Base-by-base conservation (phyloP, 495 filamentous ascomycete species). In the Aspergillus mulundensis region DNA sequence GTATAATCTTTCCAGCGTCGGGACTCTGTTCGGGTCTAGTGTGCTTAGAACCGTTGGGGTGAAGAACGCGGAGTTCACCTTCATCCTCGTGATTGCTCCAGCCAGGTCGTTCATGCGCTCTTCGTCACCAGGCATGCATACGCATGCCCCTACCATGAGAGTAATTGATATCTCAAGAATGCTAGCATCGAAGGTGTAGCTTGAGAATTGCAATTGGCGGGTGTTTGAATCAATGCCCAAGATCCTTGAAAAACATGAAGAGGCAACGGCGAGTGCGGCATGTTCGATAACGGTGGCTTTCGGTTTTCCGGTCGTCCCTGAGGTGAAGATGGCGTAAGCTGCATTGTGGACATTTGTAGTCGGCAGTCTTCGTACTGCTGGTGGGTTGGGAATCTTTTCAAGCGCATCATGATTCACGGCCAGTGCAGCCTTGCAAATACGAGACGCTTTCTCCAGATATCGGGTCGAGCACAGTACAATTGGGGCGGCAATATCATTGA, bases 131-230 rank as follows among this genome's bases (percentile, higher is more conserved):
- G 86, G 85, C 3, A 87, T 76, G 62, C 85, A 89, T 8, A 88
- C 72, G 54, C 83, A 86, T 4, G 81, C 85, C 25, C 85, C 86
- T 4, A 70, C 67, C 21, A 83, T 82, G 1, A 91, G 68, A 0
- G 84, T 84, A 5, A 84, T 82, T 50, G 88, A 80, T 4, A 87
- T 82, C 53, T 90, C 87, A 4, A 81, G 64, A 18, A 89, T 73
- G 41, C 83, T 82, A 25, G 84, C 79, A 56, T 91, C 88, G 38
- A 87, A 87, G 1, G 83, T 83, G 61, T 84, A 87, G 43, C 83
- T 83, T 1, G 86, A 84, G 51, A 87, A 82, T 56, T 90, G 87
- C 58, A 90, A 74, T 7, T 84, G 77, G 7, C 87, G 78, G 15
- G 81, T 82, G 0, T 67, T 62, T 0, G 75, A 60, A 34, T 76